Conservation (phyloP, 2,329 filamentous ascomycete genomes). For the Cladophialophora psammophila region DNA sequence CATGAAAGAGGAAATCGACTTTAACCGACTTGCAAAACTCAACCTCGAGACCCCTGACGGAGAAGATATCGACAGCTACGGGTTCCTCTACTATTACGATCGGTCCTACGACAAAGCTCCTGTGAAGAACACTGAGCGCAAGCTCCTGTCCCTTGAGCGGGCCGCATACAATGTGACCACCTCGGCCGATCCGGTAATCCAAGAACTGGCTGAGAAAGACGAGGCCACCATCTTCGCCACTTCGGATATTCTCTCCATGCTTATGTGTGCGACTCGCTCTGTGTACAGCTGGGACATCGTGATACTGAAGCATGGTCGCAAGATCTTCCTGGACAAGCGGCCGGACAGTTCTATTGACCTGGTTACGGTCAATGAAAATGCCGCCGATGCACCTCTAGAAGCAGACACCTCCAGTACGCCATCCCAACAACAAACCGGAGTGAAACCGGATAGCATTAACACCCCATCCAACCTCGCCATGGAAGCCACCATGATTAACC, state of each 20-base stretch:
- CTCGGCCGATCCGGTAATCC: constrained; percentile 92
- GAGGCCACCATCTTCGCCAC: constrained; percentile 97
- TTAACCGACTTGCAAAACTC: constrained; percentile 91
- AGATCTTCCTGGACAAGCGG: constrained; percentile 98
- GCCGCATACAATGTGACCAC: constrained; percentile 98
- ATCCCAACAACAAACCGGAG: constrained; percentile 48
- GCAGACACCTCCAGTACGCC: constrained; percentile 68
- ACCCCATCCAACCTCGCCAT: constrained; percentile 90
- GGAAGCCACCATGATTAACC: constrained; percentile 99
- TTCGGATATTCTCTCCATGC: constrained; percentile 96
- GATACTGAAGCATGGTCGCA: constrained; percentile 89
- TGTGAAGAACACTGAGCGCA: constrained; percentile 86
- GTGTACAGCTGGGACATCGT: constrained; percentile 99
- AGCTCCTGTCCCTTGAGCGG: constrained; percentile 76
- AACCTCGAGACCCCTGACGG: constrained; percentile 95
- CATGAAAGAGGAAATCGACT: constrained; percentile 97
- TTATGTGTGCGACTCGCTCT: constrained; percentile 96
- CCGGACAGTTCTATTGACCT: constrained; percentile 94
- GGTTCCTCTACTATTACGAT: constrained; percentile 99
- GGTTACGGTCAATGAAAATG: constrained; percentile 99
- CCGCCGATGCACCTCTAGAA: constrained; percentile 91
- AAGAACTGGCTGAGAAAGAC: constrained; percentile 93
- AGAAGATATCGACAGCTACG: constrained; percentile 93
- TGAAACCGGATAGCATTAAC: constrained; percentile 94
- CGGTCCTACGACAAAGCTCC: constrained; percentile 92